Conservation (phyloP, 495 filamentous ascomycete genomes). For the Xylaria bambusicola region DNA sequence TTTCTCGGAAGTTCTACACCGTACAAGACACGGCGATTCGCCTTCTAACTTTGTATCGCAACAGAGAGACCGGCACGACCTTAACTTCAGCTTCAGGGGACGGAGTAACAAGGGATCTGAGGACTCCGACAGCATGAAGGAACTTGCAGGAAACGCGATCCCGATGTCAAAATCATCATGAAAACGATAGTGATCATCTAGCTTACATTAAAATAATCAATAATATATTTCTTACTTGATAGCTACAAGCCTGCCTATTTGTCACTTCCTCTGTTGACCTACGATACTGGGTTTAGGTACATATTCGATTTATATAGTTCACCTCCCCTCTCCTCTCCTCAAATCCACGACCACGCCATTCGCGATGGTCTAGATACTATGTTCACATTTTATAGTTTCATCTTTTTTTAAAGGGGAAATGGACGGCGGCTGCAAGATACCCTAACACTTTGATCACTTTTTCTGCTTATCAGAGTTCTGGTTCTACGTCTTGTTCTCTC, state of each 20-base stretch:
- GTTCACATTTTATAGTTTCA: too few species aligned
- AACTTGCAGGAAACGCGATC: slow-evolving; percentile 29
- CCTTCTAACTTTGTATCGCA: slow-evolving; percentile 23
- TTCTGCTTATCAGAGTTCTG: background rate
- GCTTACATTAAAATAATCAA: too few species aligned
- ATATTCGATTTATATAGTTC: background rate
- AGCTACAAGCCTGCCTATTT: too few species aligned
- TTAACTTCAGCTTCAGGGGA: slow-evolving; percentile 21
- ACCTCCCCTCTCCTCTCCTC: too few species aligned
- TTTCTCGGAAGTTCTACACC: slow-evolving; percentile 25
- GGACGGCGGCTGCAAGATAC: slow-evolving; percentile 5
- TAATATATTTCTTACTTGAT: too few species aligned
- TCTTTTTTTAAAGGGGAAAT: too few species aligned
- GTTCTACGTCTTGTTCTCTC: background rate
- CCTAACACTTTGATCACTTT: background rate
- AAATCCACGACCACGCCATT: too few species aligned
- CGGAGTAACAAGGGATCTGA: slow-evolving; percentile 23
- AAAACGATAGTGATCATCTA: too few species aligned
- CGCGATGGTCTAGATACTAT: too few species aligned
- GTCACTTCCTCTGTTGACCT: too few species aligned
- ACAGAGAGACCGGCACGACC: slow-evolving; percentile 21
- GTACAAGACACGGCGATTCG: slow-evolving; percentile 18
- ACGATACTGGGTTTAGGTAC: too few species aligned
- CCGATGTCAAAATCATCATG: slow-evolving; percentile 9
- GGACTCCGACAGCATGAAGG: slow-evolving; percentile 46